Base-by-base conservation (phyloP, 805 yeast genomes). In the Jamesozyma gamospora region DNA sequence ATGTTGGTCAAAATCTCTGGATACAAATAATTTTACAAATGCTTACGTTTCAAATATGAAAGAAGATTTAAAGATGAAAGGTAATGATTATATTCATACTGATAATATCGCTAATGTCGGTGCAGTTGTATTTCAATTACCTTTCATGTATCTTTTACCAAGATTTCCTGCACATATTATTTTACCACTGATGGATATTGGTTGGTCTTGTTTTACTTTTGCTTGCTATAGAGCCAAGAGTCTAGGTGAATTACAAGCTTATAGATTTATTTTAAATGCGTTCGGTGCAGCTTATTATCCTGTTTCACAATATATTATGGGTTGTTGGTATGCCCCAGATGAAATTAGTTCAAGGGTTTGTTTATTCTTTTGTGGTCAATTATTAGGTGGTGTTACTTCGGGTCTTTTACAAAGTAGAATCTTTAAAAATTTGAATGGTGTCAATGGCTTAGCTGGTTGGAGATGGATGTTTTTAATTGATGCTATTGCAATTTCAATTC, bases 271-370 rank as follows among this genome's bases (percentile, higher is more conserved):
- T 30, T 67, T 81, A 42, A 88, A 82, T 30, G 72, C 74, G 0
- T 76, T 77, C 53, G 92, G 84, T 55, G 75, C 83, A 3, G 75
- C 79, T n/a, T 72, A 67, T 49, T 69, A 74, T 62, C 82, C 86
- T 5, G 76, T 75, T 16, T 66, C 75, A 41, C 81, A 77, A 48
- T 77, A 73, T 47, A 57, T 75, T 34, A 62, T 71, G 47, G 84
- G 82, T 18, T 66, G 74, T 25, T 77, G 77, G 79, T 75, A 75
- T 51, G 69, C 69, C 37, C 71, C 79, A 26, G 66, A 65, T 44
- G 83, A 81, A 57, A 62, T 77, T 21, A 62, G 74, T 37, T 66
- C 83, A 43, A 65, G 86, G 52, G 79, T 79, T n/a, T 77, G 77
- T 34, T 63, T 77, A 39, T 74, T 73, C 65, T 72, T 75, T 49